These are phyloP conservation scores for Oropetium thomaeum DNA, from an alignment of 176 grass and related monocot species.

Conservation along the genomic window DNA sequence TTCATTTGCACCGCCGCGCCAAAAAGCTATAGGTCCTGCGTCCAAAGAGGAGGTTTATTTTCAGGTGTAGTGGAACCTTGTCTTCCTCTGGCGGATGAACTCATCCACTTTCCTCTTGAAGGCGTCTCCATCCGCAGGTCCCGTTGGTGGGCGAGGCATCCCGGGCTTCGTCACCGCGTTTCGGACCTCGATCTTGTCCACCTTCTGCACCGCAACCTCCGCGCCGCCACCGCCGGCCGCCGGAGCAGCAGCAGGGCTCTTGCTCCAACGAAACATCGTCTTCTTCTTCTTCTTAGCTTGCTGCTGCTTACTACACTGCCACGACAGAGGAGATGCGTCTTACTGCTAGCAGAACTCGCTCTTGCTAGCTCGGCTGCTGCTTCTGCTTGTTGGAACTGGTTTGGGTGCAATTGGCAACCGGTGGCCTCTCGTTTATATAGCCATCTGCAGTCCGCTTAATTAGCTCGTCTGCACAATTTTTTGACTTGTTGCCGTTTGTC, in stretches of 20 bases:
- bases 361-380: background rate
- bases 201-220: constrained; percentile 38
- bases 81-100: constrained; percentile 19
- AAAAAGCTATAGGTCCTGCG: no score
- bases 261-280: constrained; percentile 6
- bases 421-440: background rate
- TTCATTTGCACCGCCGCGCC: no score
- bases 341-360: no score
- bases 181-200: constrained; percentile 1
- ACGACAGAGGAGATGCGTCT: background rate
- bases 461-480: background rate
- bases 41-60: no score
- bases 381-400: background rate
- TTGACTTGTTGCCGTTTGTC: background rate
- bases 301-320: background rate
- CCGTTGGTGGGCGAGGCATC: background rate
- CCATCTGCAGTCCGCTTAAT: background rate
- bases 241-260: constrained; percentile 12
- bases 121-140: background rate
- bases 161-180: background rate
- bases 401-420: background rate
- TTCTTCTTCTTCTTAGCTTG: background rate
- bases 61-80: background rate
- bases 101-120: constrained; percentile 26
- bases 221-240: background rate